These are phyloP conservation scores for Dioszegia aurantiaca DNA, from an alignment of 768 basidiomycete species.

Conservation along the genomic window DNA sequence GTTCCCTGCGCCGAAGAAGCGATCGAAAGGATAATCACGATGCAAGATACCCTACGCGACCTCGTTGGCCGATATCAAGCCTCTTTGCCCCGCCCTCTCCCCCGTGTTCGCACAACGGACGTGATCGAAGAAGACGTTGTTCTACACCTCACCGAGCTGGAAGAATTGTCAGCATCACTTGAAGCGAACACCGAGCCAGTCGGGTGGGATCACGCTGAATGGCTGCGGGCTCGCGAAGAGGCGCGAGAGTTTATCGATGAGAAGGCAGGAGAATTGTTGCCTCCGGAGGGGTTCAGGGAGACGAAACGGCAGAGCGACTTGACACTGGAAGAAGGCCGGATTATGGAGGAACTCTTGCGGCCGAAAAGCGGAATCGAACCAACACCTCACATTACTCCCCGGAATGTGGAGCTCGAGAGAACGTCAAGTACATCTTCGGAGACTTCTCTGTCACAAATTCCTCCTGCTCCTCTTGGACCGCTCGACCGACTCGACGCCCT, in stretches of 20 bases:
- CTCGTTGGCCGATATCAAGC: conserved; percentile 9
- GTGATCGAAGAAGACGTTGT: conserved; percentile 11
- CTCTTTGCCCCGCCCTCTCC: neutral
- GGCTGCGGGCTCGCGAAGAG: conserved; percentile 3
- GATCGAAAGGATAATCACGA: neutral
- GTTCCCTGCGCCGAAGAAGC: conserved; percentile 19
- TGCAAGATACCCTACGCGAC: conserved; percentile 7
- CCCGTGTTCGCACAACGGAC: neutral
- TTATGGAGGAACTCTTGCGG: conserved; percentile 16
- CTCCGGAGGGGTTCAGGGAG: conserved; percentile 29
- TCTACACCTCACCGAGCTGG: conserved; percentile 20
- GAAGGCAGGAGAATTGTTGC: conserved; percentile 25
- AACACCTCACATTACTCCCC: neutral
- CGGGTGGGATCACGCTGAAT: neutral
- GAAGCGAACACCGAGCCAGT: neutral
- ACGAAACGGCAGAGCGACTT: conserved; percentile 35
- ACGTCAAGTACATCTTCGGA: neutral
- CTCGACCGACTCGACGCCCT: conserved; percentile 21
- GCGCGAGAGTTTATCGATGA: conserved; percentile 33
- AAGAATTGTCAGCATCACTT: conserved; percentile 12
- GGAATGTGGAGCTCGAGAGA: no score
- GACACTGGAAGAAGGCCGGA: conserved; percentile 36
- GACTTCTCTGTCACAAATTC: neutral
- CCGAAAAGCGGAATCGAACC: no score
- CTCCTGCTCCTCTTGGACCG: neutral